Evolutionary conservation across 345 rosid species (phyloP).

Genomic region (Gossypium sturtianum): DNA sequence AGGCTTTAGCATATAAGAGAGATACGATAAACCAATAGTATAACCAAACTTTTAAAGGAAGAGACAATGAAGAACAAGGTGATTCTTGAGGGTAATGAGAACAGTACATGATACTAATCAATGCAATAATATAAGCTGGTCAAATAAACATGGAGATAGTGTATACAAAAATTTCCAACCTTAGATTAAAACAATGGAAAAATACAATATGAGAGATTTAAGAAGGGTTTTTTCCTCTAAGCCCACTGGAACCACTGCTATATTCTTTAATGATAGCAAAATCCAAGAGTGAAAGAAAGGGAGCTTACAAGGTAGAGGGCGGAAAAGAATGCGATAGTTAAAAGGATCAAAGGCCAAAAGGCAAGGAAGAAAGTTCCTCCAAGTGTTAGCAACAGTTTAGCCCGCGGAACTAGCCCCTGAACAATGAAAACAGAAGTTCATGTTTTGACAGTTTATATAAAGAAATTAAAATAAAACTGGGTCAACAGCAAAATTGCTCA

Average conservation of each 20-base stretch:
- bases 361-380: conserved; percentile 94
- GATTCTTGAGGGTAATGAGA: neutral
- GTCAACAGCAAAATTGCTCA: neutral
- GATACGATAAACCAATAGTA: neutral
- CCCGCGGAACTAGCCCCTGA: conserved; percentile 93
- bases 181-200: neutral
- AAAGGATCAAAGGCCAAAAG: conserved; percentile 79
- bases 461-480: too few species aligned
- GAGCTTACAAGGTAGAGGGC: conserved; percentile 72
- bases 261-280: neutral
- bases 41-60: neutral
- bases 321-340: conserved; percentile 58
- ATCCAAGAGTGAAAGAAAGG: conserved; percentile 9
- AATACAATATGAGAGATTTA: neutral
- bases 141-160: neutral
- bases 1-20: neutral
- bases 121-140: neutral
- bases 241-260: neutral
- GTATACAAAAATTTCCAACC: neutral
- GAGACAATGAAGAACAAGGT: neutral
- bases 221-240: neutral
- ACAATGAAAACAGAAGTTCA: conserved; percentile 16
- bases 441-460: too few species aligned
- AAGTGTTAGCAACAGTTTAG: conserved; percentile 61
- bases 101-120: neutral